Evolutionary conservation across 495 filamentous ascomycete genomes (phyloP), one percentile per base, ranked within the genome.

Genomic region (Pseudevernia furfuracea): DNA sequence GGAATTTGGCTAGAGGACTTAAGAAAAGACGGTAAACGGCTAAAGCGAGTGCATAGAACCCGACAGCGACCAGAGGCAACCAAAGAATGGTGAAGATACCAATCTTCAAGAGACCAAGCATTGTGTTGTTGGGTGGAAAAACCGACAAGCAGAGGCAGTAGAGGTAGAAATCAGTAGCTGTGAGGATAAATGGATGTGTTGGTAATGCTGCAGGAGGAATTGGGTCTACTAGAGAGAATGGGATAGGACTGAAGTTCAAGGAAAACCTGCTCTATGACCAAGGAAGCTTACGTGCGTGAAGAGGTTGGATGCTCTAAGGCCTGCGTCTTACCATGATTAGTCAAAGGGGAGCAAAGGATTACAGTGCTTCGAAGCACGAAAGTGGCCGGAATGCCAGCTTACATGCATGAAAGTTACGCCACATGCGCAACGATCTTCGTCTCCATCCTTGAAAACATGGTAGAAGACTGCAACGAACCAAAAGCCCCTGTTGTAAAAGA

Each of bases 1-100:
- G 80, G 37, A 80, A 78, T 37, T 68, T 71, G 10, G 76, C 68
- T 12, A 83, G 67, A 3, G 81, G 81, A 46, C 71, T 71, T 38
- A 80, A 62, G 59, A 71, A 81, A 12, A 82, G 67, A 30, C 77
- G 78, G 60, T 66, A 64, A 8, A 66, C 25, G 9, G 38, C 39
- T 21, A 71, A 39, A 43, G 46, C 39, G 25, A 59, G 15, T 58
- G 32, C 59, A 52, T 68, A 68, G 15, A 65, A 25, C 49, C n/a
- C 37, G 25, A 30, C 49, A n/a, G n/a, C 61, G 23, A 41, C 49
- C 14, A 62, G 14, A 15, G 61, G 61, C 15, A 57, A 28, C 61
- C 61, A 62, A 19, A 62, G 25, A 8, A 62, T 36, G 61, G 61
- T 57, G 17, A 62, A 14, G 25, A 57, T 2, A 44, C 61, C 43